These are phyloP conservation scores for Lipomyces sp. DNA, from an alignment of 805 yeast genomes.

Conservation along the genomic window DNA sequence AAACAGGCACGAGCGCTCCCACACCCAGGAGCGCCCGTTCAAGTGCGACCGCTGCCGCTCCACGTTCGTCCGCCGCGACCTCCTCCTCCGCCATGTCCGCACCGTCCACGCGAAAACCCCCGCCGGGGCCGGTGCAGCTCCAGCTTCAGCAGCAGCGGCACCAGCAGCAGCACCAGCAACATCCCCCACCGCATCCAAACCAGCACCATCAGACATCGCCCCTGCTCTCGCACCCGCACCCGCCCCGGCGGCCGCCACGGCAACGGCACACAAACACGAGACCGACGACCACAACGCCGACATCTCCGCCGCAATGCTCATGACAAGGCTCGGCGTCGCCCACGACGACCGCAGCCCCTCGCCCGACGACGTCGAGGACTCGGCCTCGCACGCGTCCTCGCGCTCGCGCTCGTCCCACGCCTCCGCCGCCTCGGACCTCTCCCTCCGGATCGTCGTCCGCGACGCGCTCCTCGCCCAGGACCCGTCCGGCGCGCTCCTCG, in stretches of 20 bases:
- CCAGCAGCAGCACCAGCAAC: too few relatives aligned
- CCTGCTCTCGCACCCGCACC: too few relatives aligned
- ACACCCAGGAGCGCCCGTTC: constrained; percentile 77
- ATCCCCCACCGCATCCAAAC: too few relatives aligned
- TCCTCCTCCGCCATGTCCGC: constrained; percentile 70
- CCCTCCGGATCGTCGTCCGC: constrained; percentile 18
- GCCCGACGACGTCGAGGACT: too few relatives aligned
- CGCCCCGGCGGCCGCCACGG: too few relatives aligned
- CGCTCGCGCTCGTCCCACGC: too few relatives aligned
- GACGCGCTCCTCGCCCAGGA: constrained; percentile 23
- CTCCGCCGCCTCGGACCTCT: constrained; percentile 4
- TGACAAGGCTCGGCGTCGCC: constrained; percentile 12
- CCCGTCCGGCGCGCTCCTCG: constrained; percentile 22
- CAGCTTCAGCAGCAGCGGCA: too few relatives aligned
- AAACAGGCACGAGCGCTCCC: constrained; percentile 74
- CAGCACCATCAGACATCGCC: too few relatives aligned
- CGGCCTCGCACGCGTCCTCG: too few relatives aligned
- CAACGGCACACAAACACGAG: too few relatives aligned
- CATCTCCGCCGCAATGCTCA: constrained; percentile 13
- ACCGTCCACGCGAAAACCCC: constrained; percentile 56
- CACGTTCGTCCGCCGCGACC: constrained; percentile 73
- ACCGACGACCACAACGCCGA: too few relatives aligned
- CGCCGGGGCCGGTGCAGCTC: too few relatives aligned
- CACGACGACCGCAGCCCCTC: not conserved
- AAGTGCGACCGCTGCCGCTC: constrained; percentile 66